Evolutionary conservation across 2,329 filamentous ascomycete species (phyloP), one percentile per base, ranked within the genome.

Genomic region (Graphilbum sp.): DNA sequence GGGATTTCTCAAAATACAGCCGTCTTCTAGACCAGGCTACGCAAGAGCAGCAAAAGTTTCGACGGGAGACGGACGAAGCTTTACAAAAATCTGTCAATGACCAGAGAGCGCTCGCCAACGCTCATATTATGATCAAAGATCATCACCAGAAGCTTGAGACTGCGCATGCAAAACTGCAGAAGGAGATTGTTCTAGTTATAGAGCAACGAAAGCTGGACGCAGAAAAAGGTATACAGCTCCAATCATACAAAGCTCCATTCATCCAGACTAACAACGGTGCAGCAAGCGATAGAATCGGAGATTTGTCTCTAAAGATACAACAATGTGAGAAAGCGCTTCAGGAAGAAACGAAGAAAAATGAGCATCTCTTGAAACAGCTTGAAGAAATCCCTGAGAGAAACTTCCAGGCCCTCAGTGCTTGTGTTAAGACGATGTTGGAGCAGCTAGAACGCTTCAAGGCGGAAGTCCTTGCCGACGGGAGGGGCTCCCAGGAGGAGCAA

Each of bases 1-100:
- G 57, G 12, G 10, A 66, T 56, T 48, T 56, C 32, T 50, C 49
- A 6, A 46, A 46, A 1, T 60, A 55, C 41, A 58, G 51, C 38
- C 45, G 48, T 3, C 59, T 58, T 15, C 47, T 71, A n/a, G 65
- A 67, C 39, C 52, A 60, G 35, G 60, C 61, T 2, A 60, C 63
- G 9, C 42, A 46, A 2, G 65, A 70, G 41, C 66, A 70, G 21
- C 62, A 68, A 40, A 47, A 47, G 5, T 51, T 66, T 56, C 44
- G 47, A 42, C 4, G 50, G 52, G 40, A 43, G 2, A 13, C 17
- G 2, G 12, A n/a, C 2, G 21, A 30, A 9, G 17, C 18, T 7
- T n/a, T 31, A 4, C 13, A 42, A 15, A 32, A 32, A n/a, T 25
- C 36, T 2, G 27, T 15, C 2, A 9, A 39, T 3, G 40, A 30